Evolutionary conservation across 495 filamentous ascomycete species (phyloP), one percentile per base, ranked within the genome.

Genomic region (Hypoxylon lienhwacheense): DNA sequence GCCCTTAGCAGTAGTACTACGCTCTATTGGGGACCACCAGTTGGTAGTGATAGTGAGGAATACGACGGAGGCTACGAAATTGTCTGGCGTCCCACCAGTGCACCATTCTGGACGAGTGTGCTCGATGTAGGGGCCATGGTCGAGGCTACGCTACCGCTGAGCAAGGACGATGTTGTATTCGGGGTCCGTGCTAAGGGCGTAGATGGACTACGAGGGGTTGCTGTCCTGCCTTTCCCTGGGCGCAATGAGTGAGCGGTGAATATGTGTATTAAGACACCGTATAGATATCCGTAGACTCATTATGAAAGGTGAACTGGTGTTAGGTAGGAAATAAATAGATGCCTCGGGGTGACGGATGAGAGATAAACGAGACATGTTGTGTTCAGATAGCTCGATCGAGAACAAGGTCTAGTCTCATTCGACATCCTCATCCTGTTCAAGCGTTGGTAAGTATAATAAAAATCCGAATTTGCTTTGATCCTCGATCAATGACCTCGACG

Each of bases 121-220:
- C 40, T 77, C 10, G 55, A 61, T 34, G 71, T 78, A 0, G 73
- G 75, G 5, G 41, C 63, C n/a, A 67, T 67, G 7, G 55, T 59
- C 3, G 66, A 53, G 39, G 77, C 61, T 7, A 73, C 65, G 43
- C 52, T 81, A 22, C 19, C 62, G 11, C 44, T 81, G 25, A 77
- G 71, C 42, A 82, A 81, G 66, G 79, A 82, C 52, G 75, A 80
- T 60, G 70, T 78, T 15, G 66, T 76, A 33, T 78, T 81, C 66
- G 78, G 79, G 0, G 65, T 81, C 2, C 62, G 79, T 43, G 67
- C 74, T 7, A 72, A 77, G 3, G 70, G 76, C 3, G 59, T 21
- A 35, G 72, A 77, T 67, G 77, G 77, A 8, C 48, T 51, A 7
- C 35, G 64, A 19, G 64, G 64, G 5, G 64, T 67, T 41, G 64